Evolutionary conservation across 1,284 basidiomycete species (phyloP).

Genomic region (Malassezia obtusa): DNA sequence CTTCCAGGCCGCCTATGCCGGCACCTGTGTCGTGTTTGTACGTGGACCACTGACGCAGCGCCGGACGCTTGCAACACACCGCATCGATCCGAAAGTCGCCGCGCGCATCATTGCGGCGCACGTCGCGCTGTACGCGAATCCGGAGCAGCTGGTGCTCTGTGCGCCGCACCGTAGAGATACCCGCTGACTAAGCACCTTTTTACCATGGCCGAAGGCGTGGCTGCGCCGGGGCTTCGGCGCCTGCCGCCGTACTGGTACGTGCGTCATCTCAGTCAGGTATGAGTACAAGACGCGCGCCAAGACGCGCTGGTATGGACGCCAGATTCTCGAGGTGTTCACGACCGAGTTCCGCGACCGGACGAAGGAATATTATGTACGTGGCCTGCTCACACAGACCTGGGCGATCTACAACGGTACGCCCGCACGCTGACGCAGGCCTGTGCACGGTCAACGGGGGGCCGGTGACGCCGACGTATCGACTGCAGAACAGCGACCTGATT

Average conservation of each 20-base stretch:
- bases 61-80: neutral
- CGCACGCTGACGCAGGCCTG: slow-evolving; percentile 52
- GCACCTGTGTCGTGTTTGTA: slow-evolving; percentile 15
- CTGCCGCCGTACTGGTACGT: slow-evolving; percentile 43
- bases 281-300: slow-evolving; percentile 79
- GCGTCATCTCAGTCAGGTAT: slow-evolving; percentile 18
- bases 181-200: slow-evolving; percentile 3
- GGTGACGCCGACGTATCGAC: slow-evolving; percentile 67
- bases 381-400: slow-evolving; percentile 18
- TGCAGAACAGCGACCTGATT: slow-evolving; percentile 78
- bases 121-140: slow-evolving; percentile 15
- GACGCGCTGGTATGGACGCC: slow-evolving; percentile 72
- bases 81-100: neutral
- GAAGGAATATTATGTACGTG: slow-evolving; percentile 48
- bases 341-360: slow-evolving; percentile 49
- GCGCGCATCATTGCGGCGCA: slow-evolving; percentile 13
- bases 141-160: slow-evolving; percentile 12
- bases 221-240: slow-evolving; percentile 17
- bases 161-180: neutral
- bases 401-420: slow-evolving; percentile 64
- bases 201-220: slow-evolving; percentile 12
- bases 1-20: slow-evolving; percentile 14
- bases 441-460: slow-evolving; percentile 81
- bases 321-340: slow-evolving; percentile 54
- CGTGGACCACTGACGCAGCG: neutral